Evolutionary conservation across 345 rosid species (phyloP), one percentile per base, ranked within the genome.

Genomic region (Streptanthus diversifolius): DNA sequence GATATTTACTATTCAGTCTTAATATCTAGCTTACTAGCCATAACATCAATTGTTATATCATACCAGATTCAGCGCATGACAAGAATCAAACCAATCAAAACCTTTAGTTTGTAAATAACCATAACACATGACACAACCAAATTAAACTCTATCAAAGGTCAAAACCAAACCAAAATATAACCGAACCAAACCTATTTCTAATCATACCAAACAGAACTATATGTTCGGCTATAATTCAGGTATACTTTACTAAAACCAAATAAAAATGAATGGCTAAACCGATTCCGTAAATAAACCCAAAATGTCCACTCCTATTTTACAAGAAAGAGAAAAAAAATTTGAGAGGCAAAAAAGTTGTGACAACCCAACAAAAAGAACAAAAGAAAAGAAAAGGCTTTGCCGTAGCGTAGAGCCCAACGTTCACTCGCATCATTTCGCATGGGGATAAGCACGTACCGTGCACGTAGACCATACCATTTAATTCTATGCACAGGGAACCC

Each of bases 371-470:
- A 32, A 44, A 66, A 13, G 14, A n/a, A 21, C 7, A 22, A 27
- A 15, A 17, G 13, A 29, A 45, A 36, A 12, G 22, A 71, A 17
- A 47, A 63, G 47, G 56, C 35, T 24, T 63, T 43, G 61, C 22
- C 65, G 49, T 73, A 27, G n/a, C 64, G 71, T 73, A 43, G 64
- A 63, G 64, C 63, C 64, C 64, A 63, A 64, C n/a, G 25, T 27
- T 72, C 45, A 63, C 47, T 41, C 27, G 47, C 47, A 73, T 54
- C 77, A 39, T 72, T 53, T 32, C 27, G 70, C 76, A 63, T 72
- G 76, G 24, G 41, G 44, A 8, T 45, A 48, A 64, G 65, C 62
- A 66, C 9, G 62, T 48, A 24, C 52, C 78, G 78, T 74, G 62
- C 45, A 74, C 68, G 78, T 67, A n/a, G 73, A 66, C 44, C 44